A percentile compares a stretch with the other conserved stretches of the same genome.
Evolutionary conservation across 768 basidiomycete species (phyloP).

Genomic region (Flagelloscypha sp.): DNA sequence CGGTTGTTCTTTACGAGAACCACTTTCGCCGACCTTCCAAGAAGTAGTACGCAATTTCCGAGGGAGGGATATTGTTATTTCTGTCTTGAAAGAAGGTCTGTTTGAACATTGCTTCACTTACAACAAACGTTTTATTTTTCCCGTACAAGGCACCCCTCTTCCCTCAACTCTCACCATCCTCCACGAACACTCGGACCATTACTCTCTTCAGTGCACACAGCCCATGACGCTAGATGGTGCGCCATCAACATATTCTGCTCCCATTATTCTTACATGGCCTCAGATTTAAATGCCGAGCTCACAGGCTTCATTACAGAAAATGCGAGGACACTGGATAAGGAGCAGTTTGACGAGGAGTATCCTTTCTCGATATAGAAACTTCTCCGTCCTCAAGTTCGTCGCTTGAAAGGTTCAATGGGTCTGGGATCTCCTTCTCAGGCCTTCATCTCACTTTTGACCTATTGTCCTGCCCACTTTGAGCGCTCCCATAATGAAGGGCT

Average conservation of each 20-base stretch:
- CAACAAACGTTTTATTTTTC: not conserved
- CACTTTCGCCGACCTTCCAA: conserved; percentile 6
- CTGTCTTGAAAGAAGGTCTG: conserved; percentile 3
- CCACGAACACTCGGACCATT: conserved; percentile 9
- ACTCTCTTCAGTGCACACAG: conserved; percentile 5
- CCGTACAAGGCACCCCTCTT: not conserved
- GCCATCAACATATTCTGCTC: too few relatives aligned
- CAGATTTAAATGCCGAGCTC: conserved; percentile 6
- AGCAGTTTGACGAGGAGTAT: conserved; percentile 4
- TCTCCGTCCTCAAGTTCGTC: too few relatives aligned
- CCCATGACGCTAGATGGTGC: conserved; percentile 5
- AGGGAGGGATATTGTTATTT: conserved; percentile 1
- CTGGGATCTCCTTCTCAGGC: too few relatives aligned
- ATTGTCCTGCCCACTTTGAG: too few relatives aligned
- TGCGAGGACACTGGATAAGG: conserved; percentile 3
- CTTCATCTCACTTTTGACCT: too few relatives aligned
- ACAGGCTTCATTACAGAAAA: conserved; percentile 2
- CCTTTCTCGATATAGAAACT: too few relatives aligned
- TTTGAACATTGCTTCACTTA: not conserved
- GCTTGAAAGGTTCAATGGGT: too few relatives aligned
- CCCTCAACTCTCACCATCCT: conserved; percentile 4
- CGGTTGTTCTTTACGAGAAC: conserved; percentile 6
- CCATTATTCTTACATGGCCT: not conserved
- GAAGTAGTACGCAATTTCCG: conserved; percentile 8
- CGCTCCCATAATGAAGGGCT: too few relatives aligned